Percentiles rank a stretch among this genome's conserved stretches.
phyloP scores from a whole-genome alignment of 345 rosid species.

The Stellera chamaejasme region DNA sequence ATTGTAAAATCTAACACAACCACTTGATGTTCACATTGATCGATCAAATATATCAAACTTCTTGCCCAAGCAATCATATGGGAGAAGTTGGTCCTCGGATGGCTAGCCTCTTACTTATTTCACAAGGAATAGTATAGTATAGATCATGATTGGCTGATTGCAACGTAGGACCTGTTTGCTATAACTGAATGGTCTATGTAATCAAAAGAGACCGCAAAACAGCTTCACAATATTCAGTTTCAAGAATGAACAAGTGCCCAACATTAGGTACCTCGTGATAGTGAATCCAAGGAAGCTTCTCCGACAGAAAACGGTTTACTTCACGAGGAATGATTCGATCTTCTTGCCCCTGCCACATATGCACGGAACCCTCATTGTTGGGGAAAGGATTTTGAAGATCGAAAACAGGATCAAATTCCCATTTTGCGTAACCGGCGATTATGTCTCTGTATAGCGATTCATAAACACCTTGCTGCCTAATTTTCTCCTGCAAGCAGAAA shows the following conservation, averaged over 20 bases:
- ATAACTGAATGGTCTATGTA: not conserved
- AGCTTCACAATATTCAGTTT: constrained; percentile 35
- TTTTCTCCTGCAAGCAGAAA: constrained; percentile 38
- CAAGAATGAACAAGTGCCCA: constrained; percentile 53
- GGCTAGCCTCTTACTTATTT: no score
- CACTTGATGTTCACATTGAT: no score
- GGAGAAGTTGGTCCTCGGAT: no score
- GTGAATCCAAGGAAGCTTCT: constrained; percentile 67
- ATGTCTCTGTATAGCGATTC: constrained; percentile 62
- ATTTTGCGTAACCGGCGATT: constrained; percentile 45
- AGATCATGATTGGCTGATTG: no score
- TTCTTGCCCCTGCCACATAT: constrained; percentile 68
- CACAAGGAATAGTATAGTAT: no score
- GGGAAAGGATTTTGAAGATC: constrained; percentile 60
- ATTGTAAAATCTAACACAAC: no score
- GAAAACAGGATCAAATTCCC: constrained; percentile 67
- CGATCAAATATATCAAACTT: no score
- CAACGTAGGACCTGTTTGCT: no score
- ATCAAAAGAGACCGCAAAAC: constrained; percentile 43
- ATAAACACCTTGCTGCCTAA: constrained; percentile 57
- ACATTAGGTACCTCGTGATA: constrained; percentile 57
- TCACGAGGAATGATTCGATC: constrained; percentile 50
- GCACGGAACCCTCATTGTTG: constrained; percentile 43
- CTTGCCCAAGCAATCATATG: no score
- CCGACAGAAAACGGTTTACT: constrained; percentile 36